A percentile compares a stretch with the other conserved stretches of the same genome.
Conservation (phyloP, 1,139 yeast species). For the Magnusiomyces tetraspermus region DNA sequence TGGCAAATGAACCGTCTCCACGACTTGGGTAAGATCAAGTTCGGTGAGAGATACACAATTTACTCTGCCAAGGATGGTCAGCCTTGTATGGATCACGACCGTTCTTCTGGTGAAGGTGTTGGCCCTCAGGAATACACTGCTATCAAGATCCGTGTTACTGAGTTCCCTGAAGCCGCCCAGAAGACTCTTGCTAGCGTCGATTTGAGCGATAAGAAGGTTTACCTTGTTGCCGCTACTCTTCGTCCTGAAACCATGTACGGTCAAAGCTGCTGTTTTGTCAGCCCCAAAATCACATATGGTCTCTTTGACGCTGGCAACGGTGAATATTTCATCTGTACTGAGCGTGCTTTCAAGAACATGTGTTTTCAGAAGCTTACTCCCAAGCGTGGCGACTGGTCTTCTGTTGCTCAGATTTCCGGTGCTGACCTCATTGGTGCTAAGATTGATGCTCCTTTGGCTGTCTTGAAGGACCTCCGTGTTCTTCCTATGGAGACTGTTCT, state of each 20-base stretch:
- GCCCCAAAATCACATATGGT: constrained; percentile 90
- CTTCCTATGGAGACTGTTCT: constrained; percentile 97
- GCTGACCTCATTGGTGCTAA: constrained; percentile 71
- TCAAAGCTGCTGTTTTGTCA: constrained; percentile 95
- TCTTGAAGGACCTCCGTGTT: constrained; percentile 61
- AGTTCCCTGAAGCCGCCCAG: constrained; percentile 48
- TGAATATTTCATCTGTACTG: constrained; percentile 73
- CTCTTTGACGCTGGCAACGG: constrained; percentile 79
- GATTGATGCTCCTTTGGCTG: constrained; percentile 78
- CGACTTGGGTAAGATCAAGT: constrained; percentile 83
- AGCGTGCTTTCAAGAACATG: constrained; percentile 98
- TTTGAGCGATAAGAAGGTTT: constrained; percentile 50
- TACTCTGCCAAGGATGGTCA: constrained; percentile 97
- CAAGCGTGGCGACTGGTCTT: constrained; percentile 63
- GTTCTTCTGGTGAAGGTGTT: constrained; percentile 95
- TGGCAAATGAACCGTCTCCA: constrained; percentile 94
- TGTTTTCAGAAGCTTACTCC: constrained; percentile 91
- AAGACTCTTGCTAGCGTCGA: constrained; percentile 43
- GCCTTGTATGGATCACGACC: constrained; percentile 99
- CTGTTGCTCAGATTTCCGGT: constrained; percentile 59
- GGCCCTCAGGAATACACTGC: constrained; percentile 95
- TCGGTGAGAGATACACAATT: constrained; percentile 96
- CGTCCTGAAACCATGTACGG: constrained; percentile 99
- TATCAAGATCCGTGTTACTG: constrained; percentile 67
- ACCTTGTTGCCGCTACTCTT: constrained; percentile 89